Evolutionary conservation across 1,284 basidiomycete genomes (phyloP), one percentile per base, ranked within the genome.

Genomic region (Rhizoctonia solani): DNA sequence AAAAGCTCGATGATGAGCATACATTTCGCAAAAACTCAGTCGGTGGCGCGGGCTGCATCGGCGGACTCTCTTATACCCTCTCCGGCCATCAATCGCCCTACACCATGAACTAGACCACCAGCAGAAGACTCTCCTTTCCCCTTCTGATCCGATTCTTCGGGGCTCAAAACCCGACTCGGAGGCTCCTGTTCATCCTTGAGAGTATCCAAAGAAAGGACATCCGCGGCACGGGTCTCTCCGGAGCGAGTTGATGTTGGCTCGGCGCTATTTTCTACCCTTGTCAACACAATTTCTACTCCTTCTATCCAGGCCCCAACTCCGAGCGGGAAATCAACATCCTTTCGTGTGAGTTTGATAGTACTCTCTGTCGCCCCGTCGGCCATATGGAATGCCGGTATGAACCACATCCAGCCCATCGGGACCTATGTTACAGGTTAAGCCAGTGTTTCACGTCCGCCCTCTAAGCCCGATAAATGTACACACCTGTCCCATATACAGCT

Each of bases 371-470:
- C 59, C 27, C 14, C 30, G 42, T 81, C 80, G 0, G 82, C 79
- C 77, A 92, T 83, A 73, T 93, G 90, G 79, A 93, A 93, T 0
- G 86, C 81, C 0, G 92, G 92, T 68, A 93, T 85, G 73, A 93
- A 81, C 92, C 91, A 93, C 61, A 87, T 76, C 91, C 91, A 93
- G 27, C 88, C 87, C 76, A 93, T 84, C 71, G 89, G 86, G 0
- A 91, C 80, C 82, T 90, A 74, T 5, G 21, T 27, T 41, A 52
- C 30, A 23, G 9, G 37, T 19, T 39, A 19, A 37, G 37, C 53
- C 29, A 37, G 13, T 25, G 23, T 9, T 25, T n/a, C n/a, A n/a
- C n/a, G n/a, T n/a, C n/a, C n/a, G n/a, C n/a, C n/a, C n/a, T n/a
- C n/a, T 27, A 6, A 16, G 16, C 19, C 1, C 16, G 30, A 41